Evolutionary conservation across 192 early-diverging fungal genomes (phyloP), one percentile per base, ranked within the genome.

Genomic region (Coemansia sp.): DNA sequence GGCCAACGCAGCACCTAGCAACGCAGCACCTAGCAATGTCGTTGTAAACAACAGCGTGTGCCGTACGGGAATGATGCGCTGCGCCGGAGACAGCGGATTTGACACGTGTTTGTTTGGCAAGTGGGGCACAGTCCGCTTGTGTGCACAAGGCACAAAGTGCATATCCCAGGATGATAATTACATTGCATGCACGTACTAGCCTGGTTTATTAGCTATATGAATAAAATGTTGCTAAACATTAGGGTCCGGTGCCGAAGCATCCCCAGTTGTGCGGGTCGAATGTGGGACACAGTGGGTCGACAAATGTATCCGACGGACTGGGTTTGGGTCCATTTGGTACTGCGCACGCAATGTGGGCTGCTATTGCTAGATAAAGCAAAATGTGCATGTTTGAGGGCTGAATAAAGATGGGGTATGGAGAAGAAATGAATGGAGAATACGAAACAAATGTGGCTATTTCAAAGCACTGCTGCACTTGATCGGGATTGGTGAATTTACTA

Each of bases 281-380:
- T 10, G 70, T 79, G 8, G 76, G 76, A 19, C 76, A 79, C 2
- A 79, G 64, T 20, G 76, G 75, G 23, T 78, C 52, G 53, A n/a
- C 13, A n/a, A 43, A 47, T 18, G 61, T n/a, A 26, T 63, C 29
- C 24, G 45, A 48, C 14, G 19, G 43, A 1, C 24, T 26, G 13
- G 43, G 53, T 24, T 55, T 22, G 13, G 38, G 10, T 8, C 22
- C 62, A 20, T 38, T 39, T 13, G 52, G 11, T 10, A 24, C 20
- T 5, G 13, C 20, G 19, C 12, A 23, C 22, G 14, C 24, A 26
- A 23, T 11, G 0, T 53, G 20, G 5, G 19, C 52, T 13, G 12
- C 19, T 7, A 10, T 13, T 13, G 52, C 52, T 53, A 26, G 11
- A 11, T n/a, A 47, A 6, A 47, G 13, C 43, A 18, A 47, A 47